These are phyloP conservation scores for Curvularia hawaiiensis DNA, from an alignment of 2,329 filamentous ascomycete genomes.

Conservation along the genomic window DNA sequence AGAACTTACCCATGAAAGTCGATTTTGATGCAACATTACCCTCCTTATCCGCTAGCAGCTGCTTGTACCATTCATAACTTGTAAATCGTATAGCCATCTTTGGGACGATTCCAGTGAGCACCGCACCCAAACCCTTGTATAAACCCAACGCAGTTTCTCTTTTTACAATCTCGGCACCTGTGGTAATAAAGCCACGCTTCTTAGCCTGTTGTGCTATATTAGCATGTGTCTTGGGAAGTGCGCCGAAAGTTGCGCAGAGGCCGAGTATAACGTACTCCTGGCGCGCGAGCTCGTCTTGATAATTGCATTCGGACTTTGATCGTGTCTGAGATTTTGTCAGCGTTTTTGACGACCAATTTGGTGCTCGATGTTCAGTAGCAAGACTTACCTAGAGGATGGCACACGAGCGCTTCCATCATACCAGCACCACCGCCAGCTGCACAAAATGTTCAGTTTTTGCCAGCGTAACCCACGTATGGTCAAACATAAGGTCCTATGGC, in stretches of 20 bases:
- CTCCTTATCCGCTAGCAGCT: slow-evolving; percentile 70
- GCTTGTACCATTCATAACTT: slow-evolving; percentile 95
- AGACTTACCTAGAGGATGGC: slow-evolving; percentile 83
- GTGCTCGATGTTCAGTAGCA: not conserved
- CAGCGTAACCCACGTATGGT: not conserved
- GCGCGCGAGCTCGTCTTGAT: slow-evolving; percentile 79
- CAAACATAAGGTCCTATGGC: slow-evolving; percentile 32
- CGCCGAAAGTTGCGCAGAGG: not conserved
- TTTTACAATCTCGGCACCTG: slow-evolving; percentile 83
- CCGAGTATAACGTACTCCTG: slow-evolving; percentile 67
- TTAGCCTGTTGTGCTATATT: slow-evolving; percentile 57
- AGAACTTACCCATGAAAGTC: slow-evolving; percentile 70
- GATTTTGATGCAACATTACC: slow-evolving; percentile 71
- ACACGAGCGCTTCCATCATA: slow-evolving; percentile 98
- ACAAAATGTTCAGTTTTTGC: slow-evolving; percentile 20
- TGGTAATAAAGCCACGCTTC: slow-evolving; percentile 84
- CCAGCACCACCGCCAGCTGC: slow-evolving; percentile 93
- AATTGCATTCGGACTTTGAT: slow-evolving; percentile 99
- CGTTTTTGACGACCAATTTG: not conserved
- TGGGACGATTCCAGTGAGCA: slow-evolving; percentile 93
- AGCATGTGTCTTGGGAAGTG: slow-evolving; percentile 7
- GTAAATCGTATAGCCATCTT: slow-evolving; percentile 99
- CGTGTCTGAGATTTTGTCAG: slow-evolving; percentile 68
- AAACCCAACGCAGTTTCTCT: slow-evolving; percentile 90
- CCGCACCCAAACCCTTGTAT: slow-evolving; percentile 98